A percentile compares a stretch with the other conserved stretches of the same genome.
phyloP scores from a whole-genome alignment of 1,284 basidiomycete species.

The Lentinus polychrous region DNA sequence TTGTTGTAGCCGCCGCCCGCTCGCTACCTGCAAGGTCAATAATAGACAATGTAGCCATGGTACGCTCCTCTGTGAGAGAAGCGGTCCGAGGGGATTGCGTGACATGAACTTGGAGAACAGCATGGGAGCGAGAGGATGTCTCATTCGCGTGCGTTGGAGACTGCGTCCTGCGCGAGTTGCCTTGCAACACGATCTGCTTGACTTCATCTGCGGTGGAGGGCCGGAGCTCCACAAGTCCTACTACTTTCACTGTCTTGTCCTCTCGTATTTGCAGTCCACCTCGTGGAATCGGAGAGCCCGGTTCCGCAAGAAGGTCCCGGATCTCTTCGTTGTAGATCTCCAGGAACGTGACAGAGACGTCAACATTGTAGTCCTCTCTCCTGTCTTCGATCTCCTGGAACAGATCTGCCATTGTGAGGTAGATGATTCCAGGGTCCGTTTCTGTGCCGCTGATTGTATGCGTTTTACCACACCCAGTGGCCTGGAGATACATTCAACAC shows the following conservation, averaged over 20 bases:
- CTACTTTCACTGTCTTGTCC: conserved; percentile 87
- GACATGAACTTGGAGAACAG: conserved; percentile 91
- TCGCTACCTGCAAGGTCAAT: conserved; percentile 97
- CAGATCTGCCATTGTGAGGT: conserved; percentile 93
- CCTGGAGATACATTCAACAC: conserved; percentile 41
- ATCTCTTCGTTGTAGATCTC: conserved; percentile 99
- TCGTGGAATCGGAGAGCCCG: conserved; percentile 55
- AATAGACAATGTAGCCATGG: conserved; percentile 87
- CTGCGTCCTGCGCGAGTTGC: conserved; percentile 84
- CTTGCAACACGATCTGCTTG: conserved; percentile 83
- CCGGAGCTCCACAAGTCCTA: conserved; percentile 73
- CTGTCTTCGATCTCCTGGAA: conserved; percentile 86
- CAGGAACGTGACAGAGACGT: conserved; percentile 88
- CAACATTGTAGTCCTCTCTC: conserved; percentile 73
- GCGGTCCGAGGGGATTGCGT: conserved; percentile 81
- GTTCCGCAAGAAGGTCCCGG: conserved; percentile 84
- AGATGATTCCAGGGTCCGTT: conserved; percentile 85
- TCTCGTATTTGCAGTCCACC: conserved; percentile 90
- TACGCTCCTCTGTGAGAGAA: conserved; percentile 70
- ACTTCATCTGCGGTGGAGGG: conserved; percentile 86
- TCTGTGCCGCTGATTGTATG: conserved; percentile 94
- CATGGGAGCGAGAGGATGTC: conserved; percentile 92
- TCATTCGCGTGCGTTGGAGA: conserved; percentile 93
- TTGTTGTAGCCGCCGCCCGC: conserved; percentile 87
- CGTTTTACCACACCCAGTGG: conserved; percentile 96